These are phyloP conservation scores for cucumber (Cucumis sativus) DNA, from an alignment of 306 rosid genomes.

Conservation along the genomic window Cucumber_9930_V3 NC_026657.2:12661001-12661500, in stretches of 20 bases:
- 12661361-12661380: neutral
- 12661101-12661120: constrained; percentile 78
- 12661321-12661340: neutral
- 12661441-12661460: neutral
- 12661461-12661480: neutral
- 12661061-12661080: constrained; percentile 51
- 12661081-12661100: constrained; percentile 84
- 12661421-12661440: constrained; percentile 1
- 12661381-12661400: constrained; percentile 3
- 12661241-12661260: constrained; percentile 20
- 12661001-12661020: constrained; percentile 41
- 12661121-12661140: constrained; percentile 91
- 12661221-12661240: constrained; percentile 22
- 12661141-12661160: constrained; percentile 68
- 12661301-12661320: constrained; percentile 25
- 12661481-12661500: neutral
- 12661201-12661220: constrained; percentile 33
- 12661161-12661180: constrained; percentile 27
- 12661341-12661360: constrained; percentile 9
- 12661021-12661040: constrained; percentile 72
- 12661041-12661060: constrained; percentile 49
- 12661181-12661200: constrained; percentile 39
- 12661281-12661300: constrained; percentile 36
- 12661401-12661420: constrained; percentile 28
- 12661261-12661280: constrained; percentile 27